phyloP scores from a whole-genome alignment of 768 basidiomycete species.

The Lenzites betulinus region DNA sequence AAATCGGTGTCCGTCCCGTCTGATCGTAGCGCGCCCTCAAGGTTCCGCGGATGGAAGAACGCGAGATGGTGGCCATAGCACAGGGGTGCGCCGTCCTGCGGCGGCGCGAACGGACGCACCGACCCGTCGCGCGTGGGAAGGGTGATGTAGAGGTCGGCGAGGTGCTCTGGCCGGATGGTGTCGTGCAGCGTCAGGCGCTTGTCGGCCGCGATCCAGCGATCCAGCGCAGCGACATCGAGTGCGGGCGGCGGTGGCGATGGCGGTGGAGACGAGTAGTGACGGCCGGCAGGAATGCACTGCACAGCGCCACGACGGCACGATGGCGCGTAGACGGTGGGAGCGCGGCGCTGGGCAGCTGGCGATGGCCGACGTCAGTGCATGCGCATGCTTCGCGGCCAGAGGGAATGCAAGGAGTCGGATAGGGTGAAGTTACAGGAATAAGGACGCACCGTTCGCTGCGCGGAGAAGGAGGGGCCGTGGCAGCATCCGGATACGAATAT shows the following conservation, averaged over 20 bases:
- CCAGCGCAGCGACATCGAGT: constrained; percentile 33
- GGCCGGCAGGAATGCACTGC: constrained; percentile 11
- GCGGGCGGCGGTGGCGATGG: constrained; percentile 7
- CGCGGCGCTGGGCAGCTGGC: constrained; percentile 14
- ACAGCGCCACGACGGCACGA: constrained; percentile 15
- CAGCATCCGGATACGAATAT: constrained; percentile 16
- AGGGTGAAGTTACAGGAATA: not conserved
- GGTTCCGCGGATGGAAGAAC: constrained; percentile 70
- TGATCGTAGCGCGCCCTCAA: constrained; percentile 55
- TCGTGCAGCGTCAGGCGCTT: constrained; percentile 50
- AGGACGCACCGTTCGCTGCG: constrained; percentile 6
- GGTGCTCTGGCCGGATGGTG: constrained; percentile 53
- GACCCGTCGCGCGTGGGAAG: constrained; percentile 73
- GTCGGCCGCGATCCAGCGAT: constrained; percentile 55
- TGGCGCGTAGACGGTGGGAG: constrained; percentile 12
- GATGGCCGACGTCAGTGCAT: constrained; percentile 11
- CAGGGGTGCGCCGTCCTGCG: constrained; percentile 44
- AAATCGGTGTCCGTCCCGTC: constrained; percentile 77
- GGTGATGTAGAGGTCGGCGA: constrained; percentile 66
- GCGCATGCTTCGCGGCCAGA: constrained; percentile 10
- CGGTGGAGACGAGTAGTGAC: constrained; percentile 17
- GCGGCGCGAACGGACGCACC: constrained; percentile 39
- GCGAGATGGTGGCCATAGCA: constrained; percentile 69
- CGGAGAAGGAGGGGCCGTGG: constrained; percentile 1
- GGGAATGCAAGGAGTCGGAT: constrained; percentile 14